A percentile compares a stretch with the other conserved stretches of the same genome.
Evolutionary conservation across 2,329 filamentous ascomycete genomes (phyloP).

Genomic region (Ophiocordyceps sinensis): DNA sequence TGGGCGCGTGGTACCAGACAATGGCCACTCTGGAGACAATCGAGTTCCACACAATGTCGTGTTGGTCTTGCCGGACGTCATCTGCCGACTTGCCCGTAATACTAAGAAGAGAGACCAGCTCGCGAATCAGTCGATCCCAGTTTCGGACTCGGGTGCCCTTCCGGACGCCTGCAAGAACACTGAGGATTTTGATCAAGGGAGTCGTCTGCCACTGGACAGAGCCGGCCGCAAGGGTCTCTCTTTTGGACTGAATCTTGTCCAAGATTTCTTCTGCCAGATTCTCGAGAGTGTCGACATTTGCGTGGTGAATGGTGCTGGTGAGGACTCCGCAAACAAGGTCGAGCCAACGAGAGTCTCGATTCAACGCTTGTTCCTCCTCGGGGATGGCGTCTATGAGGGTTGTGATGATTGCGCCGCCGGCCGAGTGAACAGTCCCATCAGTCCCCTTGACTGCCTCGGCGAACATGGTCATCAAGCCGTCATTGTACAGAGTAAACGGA

Average conservation of each 20-base stretch:
- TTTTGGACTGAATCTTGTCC: constrained; percentile 26
- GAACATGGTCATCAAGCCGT: constrained; percentile 86
- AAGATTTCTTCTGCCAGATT: constrained; percentile 50
- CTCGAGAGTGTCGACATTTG: constrained; percentile 57
- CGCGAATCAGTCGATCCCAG: constrained; percentile 53
- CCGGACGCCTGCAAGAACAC: constrained; percentile 61
- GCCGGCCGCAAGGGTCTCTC: constrained; percentile 13
- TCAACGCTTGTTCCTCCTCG: constrained; percentile 31
- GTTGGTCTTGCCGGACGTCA: constrained; percentile 19
- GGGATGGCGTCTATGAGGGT: constrained; percentile 37
- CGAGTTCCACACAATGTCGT: constrained; percentile 38
- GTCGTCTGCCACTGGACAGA: constrained; percentile 23
- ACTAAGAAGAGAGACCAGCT: constrained; percentile 37
- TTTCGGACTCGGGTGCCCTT: constrained; percentile 59
- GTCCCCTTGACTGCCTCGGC: constrained; percentile 63
- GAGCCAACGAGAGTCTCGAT: constrained; percentile 36
- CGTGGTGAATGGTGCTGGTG: constrained; percentile 72
- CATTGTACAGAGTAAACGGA: constrained; percentile 56
- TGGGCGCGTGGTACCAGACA: constrained; percentile 59
- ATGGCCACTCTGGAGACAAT: constrained; percentile 47
- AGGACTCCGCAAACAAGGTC: constrained; percentile 63
- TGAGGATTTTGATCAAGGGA: constrained; percentile 45
- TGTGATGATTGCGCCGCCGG: constrained; percentile 37
- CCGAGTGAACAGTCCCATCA: constrained; percentile 44
- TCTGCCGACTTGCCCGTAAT: constrained; percentile 25